Base-by-base conservation (phyloP, 148 eudicot species). In the Chenopodium album region DNA sequence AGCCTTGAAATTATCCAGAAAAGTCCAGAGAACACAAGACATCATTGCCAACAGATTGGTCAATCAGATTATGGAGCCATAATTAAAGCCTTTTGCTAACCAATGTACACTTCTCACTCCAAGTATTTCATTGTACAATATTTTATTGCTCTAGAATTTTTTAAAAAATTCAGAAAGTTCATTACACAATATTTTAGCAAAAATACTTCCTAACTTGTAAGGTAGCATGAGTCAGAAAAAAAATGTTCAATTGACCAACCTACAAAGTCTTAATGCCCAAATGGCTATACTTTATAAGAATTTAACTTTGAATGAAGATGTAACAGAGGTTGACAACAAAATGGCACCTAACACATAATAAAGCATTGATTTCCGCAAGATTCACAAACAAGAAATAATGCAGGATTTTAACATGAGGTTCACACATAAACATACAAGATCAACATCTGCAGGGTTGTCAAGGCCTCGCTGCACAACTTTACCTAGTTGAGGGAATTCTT, bases 401-500 rank as follows among this genome's bases (percentile, higher is more conserved):
- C 16, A 56, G 20, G 16, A 23, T 16, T 60, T 54, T 20, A n/a
- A 62, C n/a, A 37, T 9, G 46, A 47, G 41, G 37, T 32, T 59
- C 52, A 16, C 50, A 1, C 32, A 26, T 56, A 56, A 83, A 89
- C 98, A 91, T 89, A 95, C 99, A 71, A 89, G 88, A 82, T 95
- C 98, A 29, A 95, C 91, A 82, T 93, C 90, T 69, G 88, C 85
- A 70, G 94, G 87, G 63, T 90, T 85, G 76, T 92, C 89, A 56
- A 92, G 89, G 46, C 98, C 99, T 83, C 91, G 81, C 54, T 93
- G 88, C 29, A 95, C 88, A 71, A 95, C 87, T 81, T 86, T 80
- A 67, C 90, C 85, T 82, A 95, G 81, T 74, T 93, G 92, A 79
- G 99, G 99, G 75, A 86, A 95, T 85, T 95, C 99, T 85, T 95